Evolutionary conservation across 306 rosid species (phyloP), one percentile per base, ranked within the genome.

Genomic region (Urtica urens): DNA sequence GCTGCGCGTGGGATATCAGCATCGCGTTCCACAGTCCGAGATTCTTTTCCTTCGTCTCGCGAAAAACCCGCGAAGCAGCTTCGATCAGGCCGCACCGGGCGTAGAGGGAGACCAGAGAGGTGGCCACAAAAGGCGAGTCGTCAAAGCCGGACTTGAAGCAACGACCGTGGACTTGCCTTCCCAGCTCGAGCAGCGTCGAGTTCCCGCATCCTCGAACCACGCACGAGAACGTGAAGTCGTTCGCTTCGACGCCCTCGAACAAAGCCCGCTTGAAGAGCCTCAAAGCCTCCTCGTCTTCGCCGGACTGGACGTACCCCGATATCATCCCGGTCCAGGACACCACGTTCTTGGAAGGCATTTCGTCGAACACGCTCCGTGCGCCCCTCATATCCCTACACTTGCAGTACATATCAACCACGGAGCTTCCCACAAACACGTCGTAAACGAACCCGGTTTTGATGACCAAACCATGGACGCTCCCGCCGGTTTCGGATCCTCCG

Each of bases 11-110:
- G 0, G 79, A 90, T 29, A 84, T 74, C 34, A 81, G 27, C 93
- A 90, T 81, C 1, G 95, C 87, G 66, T 90, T 90, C 95, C 97
- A 90, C 75, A 79, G 55, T 4, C 97, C 95, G 59, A 90, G 92
- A 70, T 81, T 84, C 69, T 68, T 79, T 1, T 22, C 30, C 2
- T 58, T 44, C 39, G 77, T 31, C 72, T 84, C 95, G 25, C 62
- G 43, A 67, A 78, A 88, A 70, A 74, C 78, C 33, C n/a, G 49
- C 41, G 69, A 81, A 46, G 92, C 87, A 25, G 73, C 79, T 56
- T 84, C 85, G 15, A 90, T 78, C 51, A 63, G 82, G 40, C 93
- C 95, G 17, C 94, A 84, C 56, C 75, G 79, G 0, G 93, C 79
- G 31, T 90, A 81, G 69, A 81, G 35, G 0, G 95, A 81, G 52